Conservation (phyloP, 805 yeast genomes). For the Kluyveromyces nonfermentans region DNA sequence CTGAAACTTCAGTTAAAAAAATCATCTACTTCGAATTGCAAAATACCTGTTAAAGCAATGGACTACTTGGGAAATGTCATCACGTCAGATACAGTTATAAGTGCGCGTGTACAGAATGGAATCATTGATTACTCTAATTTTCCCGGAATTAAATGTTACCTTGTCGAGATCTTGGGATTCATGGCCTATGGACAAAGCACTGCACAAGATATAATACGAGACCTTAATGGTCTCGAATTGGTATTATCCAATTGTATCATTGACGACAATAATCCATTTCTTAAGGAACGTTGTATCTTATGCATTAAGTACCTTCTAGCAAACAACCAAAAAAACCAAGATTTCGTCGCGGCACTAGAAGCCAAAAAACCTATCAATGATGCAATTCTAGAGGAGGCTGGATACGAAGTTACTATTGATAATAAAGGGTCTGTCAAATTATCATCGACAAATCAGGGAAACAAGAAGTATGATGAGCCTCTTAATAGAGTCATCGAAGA, state of each 20-base stretch:
- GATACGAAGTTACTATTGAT: conserved; percentile 63
- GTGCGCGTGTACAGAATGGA: conserved; percentile 19
- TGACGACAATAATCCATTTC: conserved; percentile 81
- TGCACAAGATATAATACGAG: conserved; percentile 61
- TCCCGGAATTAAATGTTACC: conserved; percentile 57
- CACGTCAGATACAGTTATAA: conserved; percentile 23
- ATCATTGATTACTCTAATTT: conserved; percentile 32
- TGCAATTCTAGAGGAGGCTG: conserved; percentile 55
- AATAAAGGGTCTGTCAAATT: conserved; percentile 58
- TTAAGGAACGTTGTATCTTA: conserved; percentile 74
- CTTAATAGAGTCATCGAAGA: not conserved
- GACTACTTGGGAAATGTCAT: conserved; percentile 18
- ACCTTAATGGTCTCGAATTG: conserved; percentile 57
- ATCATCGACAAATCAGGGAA: not conserved
- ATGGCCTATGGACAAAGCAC: conserved; percentile 41
- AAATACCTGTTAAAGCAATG: conserved; percentile 14
- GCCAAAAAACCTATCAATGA: conserved; percentile 59
- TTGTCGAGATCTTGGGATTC: conserved; percentile 57
- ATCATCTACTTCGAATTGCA: conserved; percentile 14
- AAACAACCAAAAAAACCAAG: conserved; percentile 61
- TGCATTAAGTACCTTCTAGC: conserved; percentile 63
- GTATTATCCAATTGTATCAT: conserved; percentile 74
- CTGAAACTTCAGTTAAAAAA: conserved; percentile 22
- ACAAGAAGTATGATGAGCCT: not conserved
- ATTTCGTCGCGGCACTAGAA: conserved; percentile 65